A percentile compares a stretch with the other conserved stretches of the same genome.
Evolutionary conservation across 139 green algal species (phyloP).

Genomic region (Deuterostichococcus epilithicus): DNA sequence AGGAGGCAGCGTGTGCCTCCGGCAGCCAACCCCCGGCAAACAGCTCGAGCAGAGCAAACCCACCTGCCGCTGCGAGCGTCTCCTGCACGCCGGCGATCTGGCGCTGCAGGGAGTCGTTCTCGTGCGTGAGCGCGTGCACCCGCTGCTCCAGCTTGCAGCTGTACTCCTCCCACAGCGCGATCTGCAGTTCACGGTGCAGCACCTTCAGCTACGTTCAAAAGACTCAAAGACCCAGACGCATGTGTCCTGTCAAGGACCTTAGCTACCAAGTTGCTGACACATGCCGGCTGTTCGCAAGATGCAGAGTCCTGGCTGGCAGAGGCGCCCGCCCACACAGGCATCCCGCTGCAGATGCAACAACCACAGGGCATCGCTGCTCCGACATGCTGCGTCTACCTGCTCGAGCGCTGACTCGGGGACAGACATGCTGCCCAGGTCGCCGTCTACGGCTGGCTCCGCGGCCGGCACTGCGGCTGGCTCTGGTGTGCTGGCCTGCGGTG

Average conservation of each 20-base stretch:
- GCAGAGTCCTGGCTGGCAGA: too few relatives aligned
- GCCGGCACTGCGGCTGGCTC: too few relatives aligned
- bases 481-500: too few relatives aligned
- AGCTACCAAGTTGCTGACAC: neutral
- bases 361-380: too few relatives aligned
- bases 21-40: neutral
- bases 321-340: too few relatives aligned
- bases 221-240: neutral
- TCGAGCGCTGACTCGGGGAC: neutral
- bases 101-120: constrained; percentile 17
- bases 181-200: constrained; percentile 7
- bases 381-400: too few relatives aligned
- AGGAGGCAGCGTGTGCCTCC: neutral
- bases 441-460: too few relatives aligned
- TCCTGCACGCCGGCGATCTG: constrained; percentile 11
- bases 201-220: neutral
- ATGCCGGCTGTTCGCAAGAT: too few relatives aligned
- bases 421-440: neutral
- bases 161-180: constrained; percentile 30
- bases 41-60: neutral
- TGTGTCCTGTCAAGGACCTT: neutral
- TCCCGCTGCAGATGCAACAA: neutral
- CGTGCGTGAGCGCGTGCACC: constrained; percentile 10
- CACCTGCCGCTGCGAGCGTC: neutral
- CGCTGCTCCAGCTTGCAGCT: constrained; percentile 25